Evolutionary conservation across 352 stramenopile genomes (phyloP), one percentile per base, ranked within the genome.

Genomic region (Phytophthora crassamura): DNA sequence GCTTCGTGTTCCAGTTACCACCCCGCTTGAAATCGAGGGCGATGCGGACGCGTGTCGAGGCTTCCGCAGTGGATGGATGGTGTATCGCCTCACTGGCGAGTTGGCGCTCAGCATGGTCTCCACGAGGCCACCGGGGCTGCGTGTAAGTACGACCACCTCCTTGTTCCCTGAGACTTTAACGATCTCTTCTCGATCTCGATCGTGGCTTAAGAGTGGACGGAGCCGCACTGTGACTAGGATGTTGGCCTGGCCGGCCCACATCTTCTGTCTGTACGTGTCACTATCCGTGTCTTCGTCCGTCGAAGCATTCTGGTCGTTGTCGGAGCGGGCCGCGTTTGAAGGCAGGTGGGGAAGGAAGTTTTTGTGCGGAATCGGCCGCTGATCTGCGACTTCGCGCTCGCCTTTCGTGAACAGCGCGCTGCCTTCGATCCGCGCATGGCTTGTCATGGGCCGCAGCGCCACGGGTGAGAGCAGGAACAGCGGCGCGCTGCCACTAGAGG

Each of bases 211-310:
- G 22, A 91, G 74, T 4, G 92, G 91, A 16, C 91, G 86, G 38
- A 97, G 76, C 3, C 92, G 86, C 38, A 98, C 92, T 0, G 87
- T 85, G 39, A 98, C 91, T 5, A 97, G 71, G 47, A 97, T 93
- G 55, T 96, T 97, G 35, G 84, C 81, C 46, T 96, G 85, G 0
- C 88, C 90, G 7, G 80, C 85, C 89, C 89, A 96, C 87, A 95
- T 95, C 12, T 88, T 86, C 11, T 88, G 71, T 62, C 83, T 80
- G 67, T 91, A 90, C 16, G 59, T 74, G 16, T 92, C 86, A 9
- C 74, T 91, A 5, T 91, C 80, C 2, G 71, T 61, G 28, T 88
- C 67, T 6, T 62, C 41, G 18, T 57, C 34, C 28, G 30, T 57
- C 43, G 25, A 38, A 30, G 18, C 25, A 14, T 69, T 30, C 7